A percentile compares a stretch with the other conserved stretches of the same genome.
Evolutionary conservation across 768 basidiomycete genomes (phyloP).

Genomic region (Suillus clintonianus): DNA sequence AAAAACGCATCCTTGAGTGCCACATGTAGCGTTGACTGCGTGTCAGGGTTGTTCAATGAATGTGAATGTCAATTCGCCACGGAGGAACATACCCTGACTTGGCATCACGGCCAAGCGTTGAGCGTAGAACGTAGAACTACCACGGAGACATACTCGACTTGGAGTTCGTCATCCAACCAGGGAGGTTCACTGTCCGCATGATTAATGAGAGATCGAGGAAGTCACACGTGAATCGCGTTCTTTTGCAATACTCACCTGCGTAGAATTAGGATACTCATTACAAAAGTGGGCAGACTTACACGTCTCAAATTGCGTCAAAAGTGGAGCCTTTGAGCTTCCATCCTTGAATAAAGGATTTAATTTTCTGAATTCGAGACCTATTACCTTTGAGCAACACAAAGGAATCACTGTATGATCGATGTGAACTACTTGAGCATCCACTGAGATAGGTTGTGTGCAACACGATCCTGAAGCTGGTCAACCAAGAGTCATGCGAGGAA

Average conservation of each 20-base stretch:
- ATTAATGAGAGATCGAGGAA: background rate
- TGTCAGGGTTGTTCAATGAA: background rate
- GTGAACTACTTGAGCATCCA: background rate
- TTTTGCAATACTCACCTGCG: background rate
- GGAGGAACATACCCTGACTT: background rate
- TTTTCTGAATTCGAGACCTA: background rate
- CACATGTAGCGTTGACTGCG: background rate
- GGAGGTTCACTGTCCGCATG: background rate
- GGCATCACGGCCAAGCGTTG: background rate
- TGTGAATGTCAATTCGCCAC: background rate
- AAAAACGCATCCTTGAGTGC: background rate
- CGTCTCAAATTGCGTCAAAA: background rate
- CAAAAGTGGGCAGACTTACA: background rate
- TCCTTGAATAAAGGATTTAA: background rate
- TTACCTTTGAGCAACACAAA: background rate
- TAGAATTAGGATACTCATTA: background rate
- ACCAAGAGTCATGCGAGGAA: background rate
- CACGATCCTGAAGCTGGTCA: background rate
- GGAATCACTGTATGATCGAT: background rate
- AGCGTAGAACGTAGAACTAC: background rate
- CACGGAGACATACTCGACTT: background rate
- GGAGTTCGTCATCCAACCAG: background rate
- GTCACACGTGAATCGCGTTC: background rate
- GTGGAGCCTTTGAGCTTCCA: background rate
- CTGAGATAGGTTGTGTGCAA: background rate